Base-by-base conservation (phyloP, 768 basidiomycete species). In the Agrocybe pediades region DNA sequence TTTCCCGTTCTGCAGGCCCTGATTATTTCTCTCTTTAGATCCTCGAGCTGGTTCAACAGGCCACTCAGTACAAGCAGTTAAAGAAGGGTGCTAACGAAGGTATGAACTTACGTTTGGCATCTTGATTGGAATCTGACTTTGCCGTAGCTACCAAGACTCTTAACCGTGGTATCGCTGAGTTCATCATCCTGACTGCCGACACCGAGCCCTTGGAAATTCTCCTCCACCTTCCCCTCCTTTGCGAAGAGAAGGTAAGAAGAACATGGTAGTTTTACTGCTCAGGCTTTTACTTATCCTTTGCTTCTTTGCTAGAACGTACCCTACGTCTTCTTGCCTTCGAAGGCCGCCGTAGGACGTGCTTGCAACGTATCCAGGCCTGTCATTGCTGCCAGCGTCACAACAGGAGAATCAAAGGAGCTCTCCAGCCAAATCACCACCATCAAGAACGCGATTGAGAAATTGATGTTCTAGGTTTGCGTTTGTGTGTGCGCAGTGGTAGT, bases 71-170 rank as follows among this genome's bases (percentile, higher is more conserved):
- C 79, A 98, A 98, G 76, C 95, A 98, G 72, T 76, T 98, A 44
- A 98, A 98, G 78, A 98, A 98, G 77, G 96, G 97, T 56, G 97
- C 97, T 40, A 99, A 99, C 73, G 97, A 99, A 84, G 91, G 92
- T 91, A 45, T 29, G 79, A 65, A 33, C 16, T 24, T 47, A 26
- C 23, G 11, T 57, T 7, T 29, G 15, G 24, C 49, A 20, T 13
- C 29, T 51, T 49, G 15, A 49, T 20, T 21, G 16, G 17, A 19
- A 13, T 47, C 59, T 61, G 48, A 59, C 53, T 20, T 16, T 36
- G 33, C 46, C 49, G 6, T 49, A 94, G 95, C 95, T 41, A 99
- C 97, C 61, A 99, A 99, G 78, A 97, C 95, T 17, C 83, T 98
- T 58, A 98, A 98, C 72, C 92, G 96, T 65, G 96, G 96, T 77